Evolutionary conservation across 768 basidiomycete genomes (phyloP).

Genomic region (Lentinula aciculospora): DNA sequence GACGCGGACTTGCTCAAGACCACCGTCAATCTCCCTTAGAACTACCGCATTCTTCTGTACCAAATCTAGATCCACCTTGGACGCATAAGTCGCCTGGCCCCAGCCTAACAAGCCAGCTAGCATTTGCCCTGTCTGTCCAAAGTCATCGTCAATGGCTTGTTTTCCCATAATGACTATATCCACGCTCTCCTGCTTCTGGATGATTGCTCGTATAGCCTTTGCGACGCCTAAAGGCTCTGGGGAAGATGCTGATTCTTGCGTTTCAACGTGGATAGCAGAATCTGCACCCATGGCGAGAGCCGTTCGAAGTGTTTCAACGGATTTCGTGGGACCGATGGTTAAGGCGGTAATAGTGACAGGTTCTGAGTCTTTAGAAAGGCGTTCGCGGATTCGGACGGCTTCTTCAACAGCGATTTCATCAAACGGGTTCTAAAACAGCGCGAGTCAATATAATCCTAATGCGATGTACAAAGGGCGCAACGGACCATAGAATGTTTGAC

Average conservation of each 20-base stretch:
- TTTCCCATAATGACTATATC: slow-evolving; percentile 96
- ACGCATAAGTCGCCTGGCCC: slow-evolving; percentile 94
- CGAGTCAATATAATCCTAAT: neutral
- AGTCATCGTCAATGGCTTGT: slow-evolving; percentile 97
- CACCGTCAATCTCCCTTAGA: slow-evolving; percentile 92
- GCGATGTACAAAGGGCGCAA: neutral
- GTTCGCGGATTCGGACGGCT: slow-evolving; percentile 90
- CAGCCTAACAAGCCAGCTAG: slow-evolving; percentile 88
- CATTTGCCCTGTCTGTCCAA: slow-evolving; percentile 96
- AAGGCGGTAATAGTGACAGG: slow-evolving; percentile 72
- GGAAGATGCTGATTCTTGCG: slow-evolving; percentile 61
- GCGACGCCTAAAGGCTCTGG: slow-evolving; percentile 93
- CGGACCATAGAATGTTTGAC: slow-evolving; percentile 99
- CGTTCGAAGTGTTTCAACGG: slow-evolving; percentile 86
- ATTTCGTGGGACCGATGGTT: slow-evolving; percentile 91
- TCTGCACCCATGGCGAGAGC: slow-evolving; percentile 99
- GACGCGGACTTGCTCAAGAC: slow-evolving; percentile 76
- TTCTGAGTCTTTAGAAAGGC: slow-evolving; percentile 54
- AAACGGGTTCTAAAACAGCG: slow-evolving; percentile 76
- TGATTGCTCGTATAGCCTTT: slow-evolving; percentile 72
- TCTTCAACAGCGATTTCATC: slow-evolving; percentile 98
- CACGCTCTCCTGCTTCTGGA: slow-evolving; percentile 56
- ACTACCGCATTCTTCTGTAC: slow-evolving; percentile 62
- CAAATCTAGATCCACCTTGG: slow-evolving; percentile 70
- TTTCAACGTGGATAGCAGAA: slow-evolving; percentile 84